Percentiles rank a stretch among this genome's conserved stretches.
Evolutionary conservation across 1,139 yeast species (phyloP).

Genomic region (Saccharomyces hybrid): DNA sequence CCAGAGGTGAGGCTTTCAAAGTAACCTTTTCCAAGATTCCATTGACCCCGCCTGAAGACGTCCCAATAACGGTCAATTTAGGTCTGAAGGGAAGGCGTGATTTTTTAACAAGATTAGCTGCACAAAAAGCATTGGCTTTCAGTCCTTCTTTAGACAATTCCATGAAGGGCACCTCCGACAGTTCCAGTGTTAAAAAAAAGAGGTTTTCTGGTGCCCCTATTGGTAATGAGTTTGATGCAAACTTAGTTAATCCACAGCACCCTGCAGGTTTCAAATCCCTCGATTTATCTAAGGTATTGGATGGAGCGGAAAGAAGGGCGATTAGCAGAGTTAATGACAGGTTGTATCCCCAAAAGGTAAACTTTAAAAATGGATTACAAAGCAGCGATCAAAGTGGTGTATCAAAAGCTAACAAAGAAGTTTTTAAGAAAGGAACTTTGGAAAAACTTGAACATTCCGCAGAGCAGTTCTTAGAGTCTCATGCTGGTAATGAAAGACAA

Average conservation of each 20-base stretch:
- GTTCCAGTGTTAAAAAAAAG: background rate
- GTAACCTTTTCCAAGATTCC: background rate
- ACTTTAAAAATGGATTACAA: conserved; percentile 19
- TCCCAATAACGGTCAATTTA: background rate
- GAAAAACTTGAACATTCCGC: background rate
- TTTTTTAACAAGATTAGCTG: background rate
- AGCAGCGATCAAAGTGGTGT: conserved; percentile 7
- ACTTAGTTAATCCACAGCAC: background rate
- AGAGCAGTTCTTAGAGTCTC: conserved; percentile 11
- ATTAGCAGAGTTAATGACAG: conserved; percentile 22
- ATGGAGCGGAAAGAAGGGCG: conserved; percentile 28
- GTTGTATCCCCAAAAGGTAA: conserved; percentile 20
- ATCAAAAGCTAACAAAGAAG: conserved; percentile 1
- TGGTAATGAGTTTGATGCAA: background rate
- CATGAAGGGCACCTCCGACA: background rate
- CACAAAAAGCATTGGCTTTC: background rate
- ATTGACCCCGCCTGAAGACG: background rate
- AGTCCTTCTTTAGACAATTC: background rate
- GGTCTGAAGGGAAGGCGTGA: background rate
- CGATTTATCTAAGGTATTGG: conserved; percentile 24
- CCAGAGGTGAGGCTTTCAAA: background rate
- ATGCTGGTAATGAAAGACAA: background rate
- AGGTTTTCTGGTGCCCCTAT: background rate
- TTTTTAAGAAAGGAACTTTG: background rate
- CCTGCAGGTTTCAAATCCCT: conserved; percentile 5